Conservation (phyloP, 2,329 filamentous ascomycete genomes). For the Xylariales sp. region DNA sequence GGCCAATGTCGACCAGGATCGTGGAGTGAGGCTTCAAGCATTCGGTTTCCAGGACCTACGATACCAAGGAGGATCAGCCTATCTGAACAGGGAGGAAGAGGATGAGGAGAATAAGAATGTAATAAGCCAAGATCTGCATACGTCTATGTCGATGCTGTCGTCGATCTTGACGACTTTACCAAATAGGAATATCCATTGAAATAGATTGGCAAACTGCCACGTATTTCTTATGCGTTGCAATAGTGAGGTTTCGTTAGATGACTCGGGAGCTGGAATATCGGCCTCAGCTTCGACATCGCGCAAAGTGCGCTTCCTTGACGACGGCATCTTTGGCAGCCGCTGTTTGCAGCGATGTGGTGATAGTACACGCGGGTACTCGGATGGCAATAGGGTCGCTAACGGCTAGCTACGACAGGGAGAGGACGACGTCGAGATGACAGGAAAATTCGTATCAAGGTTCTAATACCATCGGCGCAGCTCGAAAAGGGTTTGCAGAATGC, state of each 20-base stretch:
- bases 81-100: too few species aligned
- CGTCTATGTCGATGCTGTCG: constrained; percentile 84
- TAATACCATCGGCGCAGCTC: neutral
- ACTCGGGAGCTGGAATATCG: constrained; percentile 11
- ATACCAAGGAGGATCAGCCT: neutral
- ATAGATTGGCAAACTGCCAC: constrained; percentile 94
- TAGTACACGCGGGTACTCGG: neutral
- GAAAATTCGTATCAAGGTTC: neutral
- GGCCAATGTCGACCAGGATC: constrained; percentile 73
- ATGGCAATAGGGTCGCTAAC: neutral
- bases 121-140: constrained; percentile 36
- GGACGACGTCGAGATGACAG: neutral
- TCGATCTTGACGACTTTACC: constrained; percentile 86
- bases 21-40: constrained; percentile 76
- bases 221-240: constrained; percentile 74
- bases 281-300: constrained; percentile 36
- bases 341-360: neutral
- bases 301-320: constrained; percentile 43
- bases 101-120: neutral
- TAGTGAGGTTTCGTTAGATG: constrained; percentile 29
- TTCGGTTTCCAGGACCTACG: constrained; percentile 80
- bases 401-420: neutral
- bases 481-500: too few species aligned
- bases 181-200: constrained; percentile 91
- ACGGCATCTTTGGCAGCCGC: constrained; percentile 31